phyloP scores from a whole-genome alignment of 352 stramenopile species.

The Phytophthora podocarpi region DNA sequence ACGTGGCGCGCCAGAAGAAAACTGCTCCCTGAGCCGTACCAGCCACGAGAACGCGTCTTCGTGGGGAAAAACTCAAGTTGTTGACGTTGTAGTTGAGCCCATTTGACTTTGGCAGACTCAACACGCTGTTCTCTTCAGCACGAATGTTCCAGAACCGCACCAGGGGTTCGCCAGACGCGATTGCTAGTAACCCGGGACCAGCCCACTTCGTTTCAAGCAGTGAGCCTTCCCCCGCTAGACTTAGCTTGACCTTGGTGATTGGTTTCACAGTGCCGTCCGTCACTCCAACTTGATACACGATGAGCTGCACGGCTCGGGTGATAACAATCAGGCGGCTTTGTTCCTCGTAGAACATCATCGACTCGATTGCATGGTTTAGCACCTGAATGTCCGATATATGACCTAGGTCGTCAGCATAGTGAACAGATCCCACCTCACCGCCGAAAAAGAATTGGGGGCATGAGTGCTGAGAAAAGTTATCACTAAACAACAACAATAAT shows the following conservation, averaged over 20 bases:
- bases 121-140: constrained; percentile 92
- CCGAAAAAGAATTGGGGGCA: constrained; percentile 94
- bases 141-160: constrained; percentile 94
- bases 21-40: constrained; percentile 86
- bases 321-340: constrained; percentile 88
- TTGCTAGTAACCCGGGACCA: constrained; percentile 87
- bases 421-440: constrained; percentile 89
- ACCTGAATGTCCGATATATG: constrained; percentile 92
- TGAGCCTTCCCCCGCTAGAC: constrained; percentile 79
- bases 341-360: constrained; percentile 91
- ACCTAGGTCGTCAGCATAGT: constrained; percentile 92
- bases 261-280: constrained; percentile 85
- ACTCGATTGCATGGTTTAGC: constrained; percentile 86
- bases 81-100: constrained; percentile 71
- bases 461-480: constrained; percentile 53
- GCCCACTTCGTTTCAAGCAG: constrained; percentile 90
- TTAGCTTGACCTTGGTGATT: constrained; percentile 90
- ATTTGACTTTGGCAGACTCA: constrained; percentile 73
- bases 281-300: constrained; percentile 88
- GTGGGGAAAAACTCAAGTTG: constrained; percentile 88
- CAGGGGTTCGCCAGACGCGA: constrained; percentile 87
- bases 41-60: constrained; percentile 86
- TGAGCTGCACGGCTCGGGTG: constrained; percentile 87
- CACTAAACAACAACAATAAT: constrained; percentile 40
- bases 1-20: constrained; percentile 90